A percentile compares a stretch with the other conserved stretches of the same genome.
phyloP scores from a whole-genome alignment of 805 yeast species.

The Metschnikowia picachoensis region DNA sequence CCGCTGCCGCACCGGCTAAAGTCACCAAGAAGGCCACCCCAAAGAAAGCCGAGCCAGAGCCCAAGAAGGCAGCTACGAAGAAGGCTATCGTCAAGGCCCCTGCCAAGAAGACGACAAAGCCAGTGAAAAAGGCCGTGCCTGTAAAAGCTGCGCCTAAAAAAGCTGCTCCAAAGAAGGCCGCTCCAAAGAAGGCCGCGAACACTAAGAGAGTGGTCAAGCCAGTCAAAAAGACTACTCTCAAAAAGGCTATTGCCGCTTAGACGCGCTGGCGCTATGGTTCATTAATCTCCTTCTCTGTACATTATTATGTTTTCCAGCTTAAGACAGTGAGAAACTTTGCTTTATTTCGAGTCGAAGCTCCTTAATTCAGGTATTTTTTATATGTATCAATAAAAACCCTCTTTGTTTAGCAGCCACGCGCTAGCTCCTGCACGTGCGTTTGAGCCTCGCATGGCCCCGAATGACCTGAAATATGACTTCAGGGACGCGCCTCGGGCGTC shows the following conservation, averaged over 20 bases:
- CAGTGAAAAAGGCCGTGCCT: conserved; percentile 1
- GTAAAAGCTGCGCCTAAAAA: conserved; percentile 2
- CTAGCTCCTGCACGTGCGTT: conserved; percentile 4
- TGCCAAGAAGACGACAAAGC: conserved; percentile 6
- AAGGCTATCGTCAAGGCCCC: conserved; percentile 4
- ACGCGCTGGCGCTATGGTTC: conserved; percentile 1
- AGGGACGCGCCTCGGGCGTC: too few species aligned
- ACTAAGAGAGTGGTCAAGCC: conserved; percentile 9
- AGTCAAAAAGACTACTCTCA: conserved; percentile 9
- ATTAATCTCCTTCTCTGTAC: conserved; percentile 10
- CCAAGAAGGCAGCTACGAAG: conserved; percentile 7
- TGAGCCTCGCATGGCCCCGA: not conserved
- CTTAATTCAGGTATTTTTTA: not conserved
- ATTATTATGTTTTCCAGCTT: conserved; percentile 8
- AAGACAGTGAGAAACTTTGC: conserved; percentile 7
- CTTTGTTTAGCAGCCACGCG: conserved; percentile 5
- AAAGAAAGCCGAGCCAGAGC: conserved; percentile 5
- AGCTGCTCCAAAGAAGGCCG: conserved; percentile 7
- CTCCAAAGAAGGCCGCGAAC: conserved; percentile 1
- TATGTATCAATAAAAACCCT: conserved; percentile 10
- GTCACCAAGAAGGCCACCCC: conserved; percentile 10
- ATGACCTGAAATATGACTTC: not conserved
- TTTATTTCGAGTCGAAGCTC: conserved; percentile 3
- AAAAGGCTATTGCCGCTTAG: conserved; percentile 10
- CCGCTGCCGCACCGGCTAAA: conserved; percentile 3